Conservation (phyloP, 805 yeast species). For the Ogataea nakhonphanomensis region DNA sequence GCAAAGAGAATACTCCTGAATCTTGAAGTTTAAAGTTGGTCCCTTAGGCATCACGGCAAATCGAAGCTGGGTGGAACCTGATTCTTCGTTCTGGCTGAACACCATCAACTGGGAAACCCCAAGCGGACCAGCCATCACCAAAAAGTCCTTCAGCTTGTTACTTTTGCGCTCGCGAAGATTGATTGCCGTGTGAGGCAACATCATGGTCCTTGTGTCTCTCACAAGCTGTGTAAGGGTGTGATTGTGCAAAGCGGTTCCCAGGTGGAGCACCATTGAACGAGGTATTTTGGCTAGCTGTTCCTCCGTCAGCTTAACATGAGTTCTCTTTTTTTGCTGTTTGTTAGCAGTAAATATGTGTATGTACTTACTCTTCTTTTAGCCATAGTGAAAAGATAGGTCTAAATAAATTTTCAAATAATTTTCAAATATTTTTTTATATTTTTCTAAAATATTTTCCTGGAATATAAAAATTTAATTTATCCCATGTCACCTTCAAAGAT, state of each 20-base stretch:
- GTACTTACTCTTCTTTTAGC: slow-evolving; percentile 36
- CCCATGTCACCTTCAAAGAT: slow-evolving; percentile 19
- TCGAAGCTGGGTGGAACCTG: slow-evolving; percentile 80
- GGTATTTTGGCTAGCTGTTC: slow-evolving; percentile 77
- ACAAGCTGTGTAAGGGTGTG: slow-evolving; percentile 83
- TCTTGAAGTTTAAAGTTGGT: slow-evolving; percentile 84
- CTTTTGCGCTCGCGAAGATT: slow-evolving; percentile 81
- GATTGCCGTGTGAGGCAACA: slow-evolving; percentile 97
- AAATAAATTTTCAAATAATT: slow-evolving; percentile 5
- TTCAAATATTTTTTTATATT: slow-evolving; percentile 1
- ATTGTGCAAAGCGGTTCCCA: slow-evolving; percentile 71
- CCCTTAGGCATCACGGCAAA: slow-evolving; percentile 89
- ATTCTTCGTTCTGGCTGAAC: slow-evolving; percentile 73
- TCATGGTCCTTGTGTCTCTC: slow-evolving; percentile 77
- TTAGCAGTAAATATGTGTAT: slow-evolving; percentile 5
- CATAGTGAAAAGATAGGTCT: slow-evolving; percentile 15
- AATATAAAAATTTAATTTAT: slow-evolving; percentile 1
- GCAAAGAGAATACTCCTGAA: slow-evolving; percentile 71
- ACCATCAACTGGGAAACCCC: slow-evolving; percentile 87
- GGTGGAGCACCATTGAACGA: slow-evolving; percentile 87
- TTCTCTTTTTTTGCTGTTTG: slow-evolving; percentile 71
- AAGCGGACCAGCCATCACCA: slow-evolving; percentile 98
- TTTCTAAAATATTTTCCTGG: background rate
- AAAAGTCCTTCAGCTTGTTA: slow-evolving; percentile 83
- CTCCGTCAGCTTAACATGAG: slow-evolving; percentile 64